Evolutionary conservation across 2,329 filamentous ascomycete species (phyloP), one percentile per base, ranked within the genome.

Genomic region (Lomentospora prolificans): DNA sequence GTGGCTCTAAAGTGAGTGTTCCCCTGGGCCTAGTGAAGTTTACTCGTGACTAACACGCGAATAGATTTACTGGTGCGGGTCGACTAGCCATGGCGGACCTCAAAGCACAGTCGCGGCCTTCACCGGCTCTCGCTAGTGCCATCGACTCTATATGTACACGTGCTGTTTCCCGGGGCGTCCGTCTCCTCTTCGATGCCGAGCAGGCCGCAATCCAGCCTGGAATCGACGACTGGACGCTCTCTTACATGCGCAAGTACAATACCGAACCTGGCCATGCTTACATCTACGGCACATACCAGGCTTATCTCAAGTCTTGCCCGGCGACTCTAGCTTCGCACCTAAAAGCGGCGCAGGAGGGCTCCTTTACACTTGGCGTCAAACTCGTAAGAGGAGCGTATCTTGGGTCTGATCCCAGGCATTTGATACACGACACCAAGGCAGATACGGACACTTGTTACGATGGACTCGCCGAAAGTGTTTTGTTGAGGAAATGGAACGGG

Each of bases 141-240:
- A 88, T 95, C 59, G 80, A 88, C 61, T 75, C 81, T 51, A 85
- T 95, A 60, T 95, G 90, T 70, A 74, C 84, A 50, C 79, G 87
- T 14, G 90, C 90, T 0, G 77, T 81, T 2, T 73, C 80, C 36
- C 82, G 85, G 53, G 82, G 85, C 24, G 82, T 95, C 2, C 79
- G 82, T 3, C 77, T 96, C 1, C 80, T 95, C 2, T 89, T 95
- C 59, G 89, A 95, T 60, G 91, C 90, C 1, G 91, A 96, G 70
- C 89, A 95, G 68, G 84, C 85, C 57, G 78, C 81, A 56, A 79
- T 94, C 28, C 89, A 95, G 70, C 73, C 79, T 4, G 89, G 89
- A 6, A 92, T 95, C 59, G 86, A 94, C 66, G 79, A 82, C 61
- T 92, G 90, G 86, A 89, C 85, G 4, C 70, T 94, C 52, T 72